Conservation (phyloP, 768 basidiomycete genomes). For the Tricholoma flavovirens region DNA sequence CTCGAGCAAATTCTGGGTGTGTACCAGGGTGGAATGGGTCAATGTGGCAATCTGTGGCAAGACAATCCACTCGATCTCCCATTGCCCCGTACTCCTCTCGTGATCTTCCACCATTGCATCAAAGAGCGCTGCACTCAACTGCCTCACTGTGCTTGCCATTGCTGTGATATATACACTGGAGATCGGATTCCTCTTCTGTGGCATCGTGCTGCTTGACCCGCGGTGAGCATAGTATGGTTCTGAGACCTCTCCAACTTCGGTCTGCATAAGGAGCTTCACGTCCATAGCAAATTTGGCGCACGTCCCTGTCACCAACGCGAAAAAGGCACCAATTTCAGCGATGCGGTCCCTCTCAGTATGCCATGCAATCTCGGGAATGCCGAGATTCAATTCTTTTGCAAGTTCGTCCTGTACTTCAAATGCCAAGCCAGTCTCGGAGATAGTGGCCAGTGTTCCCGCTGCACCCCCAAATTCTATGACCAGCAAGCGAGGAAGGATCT, state of each 20-base stretch:
- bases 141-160: constrained; percentile 35
- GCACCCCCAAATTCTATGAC: constrained; percentile 42
- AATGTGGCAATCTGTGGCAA: constrained; percentile 39
- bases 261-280: constrained; percentile 42
- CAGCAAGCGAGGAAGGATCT: constrained; percentile 32
- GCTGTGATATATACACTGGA: constrained; percentile 40
- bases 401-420: constrained; percentile 25
- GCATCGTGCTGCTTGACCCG: constrained; percentile 46
- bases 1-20: constrained; percentile 29
- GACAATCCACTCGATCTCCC: constrained; percentile 48
- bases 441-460: constrained; percentile 39
- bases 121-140: constrained; percentile 33
- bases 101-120: constrained; percentile 47
- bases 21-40: constrained; percentile 33
- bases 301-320: constrained; percentile 38
- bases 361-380: constrained; percentile 30
- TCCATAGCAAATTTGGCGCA: constrained; percentile 42
- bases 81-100: constrained; percentile 42
- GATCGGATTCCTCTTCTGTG: constrained; percentile 45
- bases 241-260: constrained; percentile 39
- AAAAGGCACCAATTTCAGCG: constrained; percentile 37
- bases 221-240: constrained; percentile 39
- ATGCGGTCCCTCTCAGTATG: constrained; percentile 41
- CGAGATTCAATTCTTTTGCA: constrained; percentile 23
- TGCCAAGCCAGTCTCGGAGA: constrained; percentile 33